phyloP scores from a whole-genome alignment of 1,284 basidiomycete species.

The Tilletiopsis washingtonensis region DNA sequence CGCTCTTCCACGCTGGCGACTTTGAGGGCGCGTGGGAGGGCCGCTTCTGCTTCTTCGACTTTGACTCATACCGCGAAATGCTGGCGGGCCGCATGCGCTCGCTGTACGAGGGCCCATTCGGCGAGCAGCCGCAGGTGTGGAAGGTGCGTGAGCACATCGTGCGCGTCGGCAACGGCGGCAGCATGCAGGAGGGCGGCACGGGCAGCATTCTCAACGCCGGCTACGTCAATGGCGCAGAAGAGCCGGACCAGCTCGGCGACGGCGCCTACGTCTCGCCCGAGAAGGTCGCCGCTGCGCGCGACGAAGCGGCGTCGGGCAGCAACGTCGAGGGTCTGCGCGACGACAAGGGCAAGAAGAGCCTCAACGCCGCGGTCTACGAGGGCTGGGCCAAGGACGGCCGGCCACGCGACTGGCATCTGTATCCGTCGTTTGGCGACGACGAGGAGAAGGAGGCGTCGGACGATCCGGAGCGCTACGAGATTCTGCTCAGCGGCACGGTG shows the following conservation, averaged over 20 bases:
- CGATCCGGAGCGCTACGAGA: slow-evolving; percentile 37
- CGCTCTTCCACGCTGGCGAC: slow-evolving; percentile 48
- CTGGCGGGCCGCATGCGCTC: slow-evolving; percentile 50
- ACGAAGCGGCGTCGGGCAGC: background rate
- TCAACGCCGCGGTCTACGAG: background rate
- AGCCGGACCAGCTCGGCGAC: background rate
- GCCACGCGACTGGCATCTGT: slow-evolving; percentile 1
- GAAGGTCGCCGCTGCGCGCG: background rate
- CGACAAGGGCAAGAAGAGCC: background rate
- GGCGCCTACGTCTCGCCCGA: background rate
- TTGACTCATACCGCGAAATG: slow-evolving; percentile 54
- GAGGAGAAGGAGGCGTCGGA: slow-evolving; percentile 1
- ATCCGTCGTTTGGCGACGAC: slow-evolving; percentile 4
- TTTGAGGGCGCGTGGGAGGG: slow-evolving; percentile 55
- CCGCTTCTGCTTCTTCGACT: slow-evolving; percentile 55
- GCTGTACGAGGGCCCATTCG: slow-evolving; percentile 53
- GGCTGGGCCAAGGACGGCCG: background rate
- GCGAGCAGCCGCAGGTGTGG: slow-evolving; percentile 56
- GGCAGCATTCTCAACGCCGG: slow-evolving; percentile 8
- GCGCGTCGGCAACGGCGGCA: slow-evolving; percentile 12
- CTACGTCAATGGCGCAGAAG: slow-evolving; percentile 1
- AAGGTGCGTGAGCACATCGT: slow-evolving; percentile 52
- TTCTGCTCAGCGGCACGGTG: slow-evolving; percentile 50
- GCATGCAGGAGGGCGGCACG: slow-evolving; percentile 1
- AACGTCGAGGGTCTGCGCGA: background rate